Base-by-base conservation (phyloP, 2,329 filamentous ascomycete genomes). In the Microcera coccophila region DNA sequence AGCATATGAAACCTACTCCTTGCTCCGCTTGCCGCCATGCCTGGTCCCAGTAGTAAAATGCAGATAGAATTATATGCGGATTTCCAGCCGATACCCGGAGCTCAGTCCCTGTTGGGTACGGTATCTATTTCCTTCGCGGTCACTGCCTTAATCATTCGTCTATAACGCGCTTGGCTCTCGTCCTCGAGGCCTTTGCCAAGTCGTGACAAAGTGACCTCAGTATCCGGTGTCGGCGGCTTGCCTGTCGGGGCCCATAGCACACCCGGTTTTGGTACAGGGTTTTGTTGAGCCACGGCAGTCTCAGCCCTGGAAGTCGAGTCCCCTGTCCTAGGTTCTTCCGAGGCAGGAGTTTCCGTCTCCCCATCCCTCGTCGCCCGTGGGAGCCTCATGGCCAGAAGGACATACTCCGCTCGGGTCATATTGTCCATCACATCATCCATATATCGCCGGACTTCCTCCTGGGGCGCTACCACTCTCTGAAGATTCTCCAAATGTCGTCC, bases 361-460 rank as follows among this genome's bases (percentile, higher is more conserved):
- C 56, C 54, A 3, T 64, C 61, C 18, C 57, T 53, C 5, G 49
- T 49, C 14, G 48, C 62, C 37, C 73, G 72, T 1, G 81, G 81
- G 12, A 86, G 68, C 36, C 80, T 74, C 81, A 85, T 85, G 10
- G 82, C 82, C 20, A 85, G 66, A 17, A 85, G 64, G 4, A 85
- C 71, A 55, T 84, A 85, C 61, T 85, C 81, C 12, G 80, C 81
- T 24, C 82, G 73, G 8, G 80, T 84, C 74, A 81, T 83, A 48
- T 77, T 82, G 45, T 79, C 75, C 81, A 85, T 85, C 4, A 85
- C 70, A 55, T 84, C 77, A 57, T 85, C 77, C 82, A 86, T 85
- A 53, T 85, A 84, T 35, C 76, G 71, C 36, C 69, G 67, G 17
- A 85, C 82, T 50, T 84, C 80, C 14, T 84, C 79, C 20, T 72